Evolutionary conservation across 1,139 yeast species (phyloP).

Genomic region (Geotrichum europaeum): DNA sequence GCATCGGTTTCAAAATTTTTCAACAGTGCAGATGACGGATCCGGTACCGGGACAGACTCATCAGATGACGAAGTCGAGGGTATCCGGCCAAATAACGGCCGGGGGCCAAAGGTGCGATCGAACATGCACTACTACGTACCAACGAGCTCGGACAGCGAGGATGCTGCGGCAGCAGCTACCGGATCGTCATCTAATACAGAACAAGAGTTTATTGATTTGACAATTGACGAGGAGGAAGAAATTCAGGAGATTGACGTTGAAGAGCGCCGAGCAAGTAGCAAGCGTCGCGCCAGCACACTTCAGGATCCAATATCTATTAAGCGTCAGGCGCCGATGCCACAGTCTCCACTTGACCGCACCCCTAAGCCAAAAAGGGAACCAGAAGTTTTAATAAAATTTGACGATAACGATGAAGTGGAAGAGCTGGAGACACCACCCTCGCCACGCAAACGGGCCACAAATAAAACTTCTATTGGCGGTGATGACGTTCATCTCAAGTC

Average conservation of each 20-base stretch:
- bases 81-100: background rate
- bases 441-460: conserved; percentile 1
- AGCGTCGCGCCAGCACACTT: background rate
- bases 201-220: background rate
- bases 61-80: background rate
- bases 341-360: background rate
- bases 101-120: background rate
- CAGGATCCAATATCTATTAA: background rate
- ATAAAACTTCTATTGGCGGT: background rate
- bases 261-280: conserved; percentile 1
- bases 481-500: background rate
- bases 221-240: background rate
- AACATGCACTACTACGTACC: background rate
- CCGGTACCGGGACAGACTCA: background rate
- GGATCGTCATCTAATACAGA: background rate
- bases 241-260: background rate
- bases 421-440: background rate
- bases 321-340: background rate
- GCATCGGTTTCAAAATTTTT: background rate
- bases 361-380: background rate
- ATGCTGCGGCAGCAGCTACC: background rate
- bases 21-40: background rate
- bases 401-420: background rate
- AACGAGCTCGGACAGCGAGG: background rate
- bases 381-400: background rate